phyloP scores from a whole-genome alignment of 169 alveolate species.

The Plasmodium fragile region DNA sequence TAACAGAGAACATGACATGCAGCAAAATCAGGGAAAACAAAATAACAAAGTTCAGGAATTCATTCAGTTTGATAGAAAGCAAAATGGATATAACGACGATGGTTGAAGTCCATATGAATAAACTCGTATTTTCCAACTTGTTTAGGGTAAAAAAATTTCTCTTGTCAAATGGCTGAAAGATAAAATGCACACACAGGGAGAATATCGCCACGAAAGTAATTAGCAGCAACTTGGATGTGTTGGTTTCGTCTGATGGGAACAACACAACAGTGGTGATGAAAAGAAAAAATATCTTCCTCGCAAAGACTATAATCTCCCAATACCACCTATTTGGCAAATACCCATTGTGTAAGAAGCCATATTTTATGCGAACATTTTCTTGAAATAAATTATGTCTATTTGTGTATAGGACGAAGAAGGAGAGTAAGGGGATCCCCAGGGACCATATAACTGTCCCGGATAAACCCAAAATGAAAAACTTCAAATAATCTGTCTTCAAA shows the following conservation, averaged over 20 bases:
- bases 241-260: slow-evolving; percentile 81
- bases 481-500: slow-evolving; percentile 78
- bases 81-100: slow-evolving; percentile 69
- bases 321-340: slow-evolving; percentile 87
- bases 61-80: slow-evolving; percentile 64
- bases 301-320: slow-evolving; percentile 90
- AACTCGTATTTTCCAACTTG: slow-evolving; percentile 44
- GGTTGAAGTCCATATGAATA: slow-evolving; percentile 65
- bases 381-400: slow-evolving; percentile 85
- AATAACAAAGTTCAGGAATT: slow-evolving; percentile 58
- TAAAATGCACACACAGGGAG: slow-evolving; percentile 84
- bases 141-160: slow-evolving; percentile 77
- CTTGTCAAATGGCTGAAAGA: slow-evolving; percentile 88
- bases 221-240: slow-evolving; percentile 84
- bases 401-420: slow-evolving; percentile 82
- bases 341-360: slow-evolving; percentile 90
- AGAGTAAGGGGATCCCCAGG: slow-evolving; percentile 87
- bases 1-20: slow-evolving; percentile 46
- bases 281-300: slow-evolving; percentile 84
- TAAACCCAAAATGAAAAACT: slow-evolving; percentile 84
- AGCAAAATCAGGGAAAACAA: slow-evolving; percentile 44
- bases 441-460: slow-evolving; percentile 87
- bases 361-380: slow-evolving; percentile 85
- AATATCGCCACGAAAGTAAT: slow-evolving; percentile 84
- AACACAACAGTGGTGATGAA: slow-evolving; percentile 85